Conservation (phyloP, 805 yeast species). For the Ogataea naganishii region DNA sequence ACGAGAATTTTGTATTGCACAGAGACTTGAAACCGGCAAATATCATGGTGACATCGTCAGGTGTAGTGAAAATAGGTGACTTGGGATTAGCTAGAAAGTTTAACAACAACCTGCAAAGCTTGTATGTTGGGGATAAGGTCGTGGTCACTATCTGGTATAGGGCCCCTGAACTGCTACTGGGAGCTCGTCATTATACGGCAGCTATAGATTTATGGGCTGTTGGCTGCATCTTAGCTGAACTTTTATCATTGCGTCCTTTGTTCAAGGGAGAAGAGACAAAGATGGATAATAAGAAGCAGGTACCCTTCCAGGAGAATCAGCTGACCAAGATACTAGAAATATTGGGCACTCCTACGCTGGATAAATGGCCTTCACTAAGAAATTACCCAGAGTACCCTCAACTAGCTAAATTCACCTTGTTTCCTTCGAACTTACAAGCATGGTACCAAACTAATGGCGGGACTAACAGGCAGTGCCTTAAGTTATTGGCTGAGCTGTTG, state of each 20-base stretch:
- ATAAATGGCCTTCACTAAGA: conserved; percentile 71
- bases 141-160: conserved; percentile 97
- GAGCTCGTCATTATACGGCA: conserved; percentile 87
- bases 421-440: conserved; percentile 61
- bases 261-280: conserved; percentile 98
- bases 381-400: conserved; percentile 80
- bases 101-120: conserved; percentile 76
- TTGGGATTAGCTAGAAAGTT: conserved; percentile 85
- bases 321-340: conserved; percentile 84
- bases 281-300: conserved; percentile 85
- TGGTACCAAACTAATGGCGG: conserved; percentile 89
- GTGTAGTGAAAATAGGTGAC: conserved; percentile 94
- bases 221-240: conserved; percentile 90
- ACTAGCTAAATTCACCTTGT: conserved; percentile 48
- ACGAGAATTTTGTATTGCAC: conserved; percentile 94
- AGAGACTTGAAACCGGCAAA: conserved; percentile 96
- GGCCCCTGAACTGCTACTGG: conserved; percentile 86
- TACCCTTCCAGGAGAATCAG: conserved; percentile 92
- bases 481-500: conserved; percentile 53
- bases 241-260: conserved; percentile 80
- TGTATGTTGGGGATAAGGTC: conserved; percentile 89
- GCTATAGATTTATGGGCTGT: conserved; percentile 94
- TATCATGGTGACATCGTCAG: conserved; percentile 86
- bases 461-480: conserved; percentile 56
- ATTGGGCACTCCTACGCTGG: conserved; percentile 77